Percentiles rank a stretch among this genome's conserved stretches.
These are phyloP conservation scores for Aspergillus ochraceoroseus DNA, from an alignment of 2,329 filamentous ascomycete genomes.

Conservation along the genomic window DNA sequence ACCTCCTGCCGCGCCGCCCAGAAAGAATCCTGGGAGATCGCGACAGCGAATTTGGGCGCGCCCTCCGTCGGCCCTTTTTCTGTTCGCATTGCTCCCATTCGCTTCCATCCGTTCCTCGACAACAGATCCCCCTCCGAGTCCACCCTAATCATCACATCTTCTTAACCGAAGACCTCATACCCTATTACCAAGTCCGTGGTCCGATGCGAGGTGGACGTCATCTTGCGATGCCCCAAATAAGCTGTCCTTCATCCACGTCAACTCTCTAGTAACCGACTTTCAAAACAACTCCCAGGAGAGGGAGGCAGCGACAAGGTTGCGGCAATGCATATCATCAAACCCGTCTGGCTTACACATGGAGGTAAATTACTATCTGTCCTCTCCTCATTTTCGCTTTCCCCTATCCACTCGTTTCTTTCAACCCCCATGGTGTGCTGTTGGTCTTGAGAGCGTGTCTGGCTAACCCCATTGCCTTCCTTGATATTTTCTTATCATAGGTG, in stretches of 20 bases:
- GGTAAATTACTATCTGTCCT: constrained; percentile 46
- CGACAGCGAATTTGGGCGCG: constrained; percentile 30
- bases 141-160: background rate
- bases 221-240: constrained; percentile 31
- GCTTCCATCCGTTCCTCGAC: background rate
- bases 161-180: background rate
- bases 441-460: constrained; percentile 7
- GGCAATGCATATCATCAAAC: constrained; percentile 82
- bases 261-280: constrained; percentile 18
- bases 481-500: constrained; percentile 52
- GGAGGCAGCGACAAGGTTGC: constrained; percentile 9
- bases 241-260: constrained; percentile 22
- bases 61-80: constrained; percentile 19
- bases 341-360: constrained; percentile 91
- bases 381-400: constrained; percentile 5
- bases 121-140: background rate
- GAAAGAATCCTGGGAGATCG: constrained; percentile 32
- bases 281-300: constrained; percentile 3
- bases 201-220: constrained; percentile 15
- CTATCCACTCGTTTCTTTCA: constrained; percentile 8
- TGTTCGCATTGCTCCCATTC: constrained; percentile 15
- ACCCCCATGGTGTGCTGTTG: background rate
- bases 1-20: constrained; percentile 20
- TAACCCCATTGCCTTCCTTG: constrained; percentile 13
- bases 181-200: constrained; percentile 4